Base-by-base conservation (phyloP, 192 early-diverging fungal species). In the Coemansia sp. region DNA sequence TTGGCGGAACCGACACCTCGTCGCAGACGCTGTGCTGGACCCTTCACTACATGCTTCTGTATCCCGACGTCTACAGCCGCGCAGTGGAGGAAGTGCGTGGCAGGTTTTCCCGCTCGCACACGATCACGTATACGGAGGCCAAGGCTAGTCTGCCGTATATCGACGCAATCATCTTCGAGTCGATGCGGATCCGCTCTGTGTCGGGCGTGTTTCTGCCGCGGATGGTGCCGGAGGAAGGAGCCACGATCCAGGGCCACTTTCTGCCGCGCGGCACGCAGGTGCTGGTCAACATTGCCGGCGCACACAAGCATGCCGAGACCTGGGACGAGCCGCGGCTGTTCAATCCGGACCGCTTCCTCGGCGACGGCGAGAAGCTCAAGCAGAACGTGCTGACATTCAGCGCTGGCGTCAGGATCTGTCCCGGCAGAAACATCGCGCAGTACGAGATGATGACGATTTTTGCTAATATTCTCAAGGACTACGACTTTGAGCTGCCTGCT, bases 101-200 rank as follows among this genome's bases (percentile, higher is more conserved):
- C 0, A 54, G 5, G 23, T 84, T 84, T 39, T 23, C 70, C 8
- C 53, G 12, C 44, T 11, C 44, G 16, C 64, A 75, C 39, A 5
- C 23, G 10, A 76, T 84, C 38, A 45, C 45, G 6, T 75, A 67
- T 39, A 52, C 45, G 9, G 69, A 72, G 45, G 69, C 62, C 45
- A 66, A 64, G 42, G 58, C 56, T 1, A 53, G 38, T 0, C 60
- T 75, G 37, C 72, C 76, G 7, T 84, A 67, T 23, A 11, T 77
- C 42, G 72, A 79, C 5, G 81, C 76, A 0, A 74, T 69, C 40
- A 69, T 84, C 19, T 61, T 57, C 56, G 81, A 84, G 61, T 63
- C 76, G 1, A 40, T 76, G 69, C 59, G 81, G 5, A 61, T 84
- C 11, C 67, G 56, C 4, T 63, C 76, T 1, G 76, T 71, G 1